Base-by-base conservation (phyloP, 2,329 filamentous ascomycete species). In the Aspergillus sp. region DNA sequence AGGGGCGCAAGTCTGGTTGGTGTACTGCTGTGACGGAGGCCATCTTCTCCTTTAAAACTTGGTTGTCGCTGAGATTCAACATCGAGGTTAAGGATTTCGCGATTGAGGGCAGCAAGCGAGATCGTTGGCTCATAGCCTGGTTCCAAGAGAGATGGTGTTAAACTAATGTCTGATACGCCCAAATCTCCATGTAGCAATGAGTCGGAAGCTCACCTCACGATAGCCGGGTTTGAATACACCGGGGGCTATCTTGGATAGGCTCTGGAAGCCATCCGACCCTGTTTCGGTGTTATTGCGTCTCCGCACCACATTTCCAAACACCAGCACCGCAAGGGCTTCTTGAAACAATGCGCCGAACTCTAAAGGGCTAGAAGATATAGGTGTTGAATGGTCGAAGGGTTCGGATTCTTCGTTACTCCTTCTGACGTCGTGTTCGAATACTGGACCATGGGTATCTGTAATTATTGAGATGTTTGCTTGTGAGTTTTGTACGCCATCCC, bases 61-160 rank as follows among this genome's bases (percentile, higher is more conserved):
- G 35, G 9, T 65, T 64, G 1, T 57, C 48, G n/a, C 64, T 64
- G 15, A 54, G 60, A 14, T 66, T 62, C 12, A 77, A 41, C 46
- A 77, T 66, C 2, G 66, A 69, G 4, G 63, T 57, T 25, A 77
- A 60, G 6, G 74, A 70, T 59, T 72, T 76, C 1, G 69, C 64
- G 15, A 77, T 66, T 5, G 69, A 66, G 1, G 73, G 67, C 3
- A 77, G 70, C 7, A 75, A 68, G 6, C 65, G 64, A 9, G 66
- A 67, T 35, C 75, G 66, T 60, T 76, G 71, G 37, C 66, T 68
- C 57, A 77, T 70, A 35, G 66, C 70, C 75, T 77, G 40, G 6
- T 14, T 44, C 23, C 15, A 17, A 41, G 17, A 35, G 14, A 44
- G 2, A 21, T 44, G 51, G 12, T 61, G 45, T 48, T 17, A 41